These are phyloP conservation scores for Rosa chinensis DNA, from an alignment of 306 rosid genomes.

Conservation along the genomic window DNA sequence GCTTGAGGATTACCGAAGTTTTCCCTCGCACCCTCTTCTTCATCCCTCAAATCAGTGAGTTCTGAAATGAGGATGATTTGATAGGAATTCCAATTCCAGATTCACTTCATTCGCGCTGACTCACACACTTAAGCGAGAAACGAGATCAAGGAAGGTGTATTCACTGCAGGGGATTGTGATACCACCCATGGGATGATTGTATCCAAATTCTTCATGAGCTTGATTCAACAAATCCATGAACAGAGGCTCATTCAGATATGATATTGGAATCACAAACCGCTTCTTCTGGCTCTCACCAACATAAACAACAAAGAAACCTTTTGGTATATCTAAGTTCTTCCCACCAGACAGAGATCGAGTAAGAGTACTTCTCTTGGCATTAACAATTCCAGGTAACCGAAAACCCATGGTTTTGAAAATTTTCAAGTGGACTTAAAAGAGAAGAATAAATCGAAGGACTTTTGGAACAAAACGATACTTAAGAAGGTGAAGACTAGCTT, in stretches of 20 bases:
- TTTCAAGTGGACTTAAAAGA: no score
- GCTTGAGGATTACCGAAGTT: no score
- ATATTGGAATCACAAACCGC: conserved; percentile 26
- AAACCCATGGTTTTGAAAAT: neutral
- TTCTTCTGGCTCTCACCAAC: conserved; percentile 22
- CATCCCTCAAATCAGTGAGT: no score
- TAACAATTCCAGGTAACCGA: neutral
- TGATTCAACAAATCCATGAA: conserved; percentile 9
- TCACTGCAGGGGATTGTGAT: conserved; percentile 24
- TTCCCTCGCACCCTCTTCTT: no score
- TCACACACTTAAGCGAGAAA: conserved; percentile 5
- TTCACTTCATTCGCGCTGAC: neutral
- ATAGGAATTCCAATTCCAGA: no score
- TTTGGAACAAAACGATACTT: no score
- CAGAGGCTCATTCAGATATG: conserved; percentile 16
- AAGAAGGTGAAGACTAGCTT: no score
- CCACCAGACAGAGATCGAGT: neutral
- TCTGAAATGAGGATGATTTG: no score
- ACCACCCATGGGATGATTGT: conserved; percentile 22
- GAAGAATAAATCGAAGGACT: no score
- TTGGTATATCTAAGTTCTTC: neutral
- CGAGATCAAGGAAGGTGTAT: conserved; percentile 19
- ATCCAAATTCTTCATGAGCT: conserved; percentile 27
- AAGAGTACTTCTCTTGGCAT: neutral
- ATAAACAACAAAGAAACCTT: conserved; percentile 19